These are phyloP conservation scores for Neurospora hispaniola DNA, from an alignment of 495 filamentous ascomycete species.

Conservation along the genomic window DNA sequence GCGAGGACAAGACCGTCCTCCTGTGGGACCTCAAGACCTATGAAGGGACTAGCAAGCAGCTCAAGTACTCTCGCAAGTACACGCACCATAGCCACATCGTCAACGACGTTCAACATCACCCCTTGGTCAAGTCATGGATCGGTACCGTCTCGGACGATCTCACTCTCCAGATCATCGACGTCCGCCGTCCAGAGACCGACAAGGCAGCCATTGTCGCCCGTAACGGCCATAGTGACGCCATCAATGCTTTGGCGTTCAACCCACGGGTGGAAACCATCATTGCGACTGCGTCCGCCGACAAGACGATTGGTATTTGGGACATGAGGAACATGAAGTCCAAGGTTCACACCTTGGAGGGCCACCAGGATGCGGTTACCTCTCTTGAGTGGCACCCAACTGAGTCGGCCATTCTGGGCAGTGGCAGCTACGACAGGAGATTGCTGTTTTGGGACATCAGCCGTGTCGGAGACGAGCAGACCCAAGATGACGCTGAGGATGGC, in stretches of 20 bases:
- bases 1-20: constrained; percentile 80
- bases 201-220: constrained; percentile 56
- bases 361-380: constrained; percentile 80
- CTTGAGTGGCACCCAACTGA: constrained; percentile 91
- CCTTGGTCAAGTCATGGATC: constrained; percentile 67
- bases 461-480: constrained; percentile 86
- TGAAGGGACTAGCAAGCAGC: constrained; percentile 50
- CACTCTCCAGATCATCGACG: constrained; percentile 84
- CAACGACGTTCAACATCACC: constrained; percentile 94
- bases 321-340: constrained; percentile 77
- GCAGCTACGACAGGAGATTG: constrained; percentile 83
- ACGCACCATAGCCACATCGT: constrained; percentile 85
- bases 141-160: constrained; percentile 93
- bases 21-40: constrained; percentile 80
- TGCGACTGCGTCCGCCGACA: constrained; percentile 89
- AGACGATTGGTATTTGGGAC: constrained; percentile 92
- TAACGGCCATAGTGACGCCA: constrained; percentile 70
- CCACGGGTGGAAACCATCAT: constrained; percentile 75
- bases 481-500: constrained; percentile 93
- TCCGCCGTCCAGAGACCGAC: constrained; percentile 51
- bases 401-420: constrained; percentile 75
- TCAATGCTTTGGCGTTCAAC: constrained; percentile 92
- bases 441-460: constrained; percentile 93
- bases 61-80: constrained; percentile 63
- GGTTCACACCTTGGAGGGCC: constrained; percentile 75